phyloP scores from a whole-genome alignment of 1,139 yeast species.

The Taphrina betulina region DNA sequence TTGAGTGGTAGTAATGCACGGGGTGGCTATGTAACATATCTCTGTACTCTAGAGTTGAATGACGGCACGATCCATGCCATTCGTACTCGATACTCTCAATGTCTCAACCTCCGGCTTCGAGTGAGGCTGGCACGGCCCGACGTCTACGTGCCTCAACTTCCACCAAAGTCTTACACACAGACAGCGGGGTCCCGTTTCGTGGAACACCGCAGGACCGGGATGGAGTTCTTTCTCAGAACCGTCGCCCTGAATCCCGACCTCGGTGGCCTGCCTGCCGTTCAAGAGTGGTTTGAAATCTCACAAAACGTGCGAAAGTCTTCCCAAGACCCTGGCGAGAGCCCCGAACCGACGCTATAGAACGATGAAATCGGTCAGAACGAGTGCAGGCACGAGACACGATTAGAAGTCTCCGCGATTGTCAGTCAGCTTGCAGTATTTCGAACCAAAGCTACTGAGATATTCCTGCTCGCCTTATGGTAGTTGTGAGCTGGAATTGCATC shows the following conservation, averaged over 20 bases:
- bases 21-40: conserved; percentile 14
- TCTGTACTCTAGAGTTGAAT: neutral
- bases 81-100: conserved; percentile 14
- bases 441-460: too few relatives aligned
- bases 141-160: conserved; percentile 8
- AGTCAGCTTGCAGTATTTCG: too few relatives aligned
- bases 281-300: conserved; percentile 2
- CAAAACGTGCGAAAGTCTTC: neutral
- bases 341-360: too few relatives aligned
- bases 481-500: too few relatives aligned
- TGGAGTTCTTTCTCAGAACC: conserved; percentile 9
- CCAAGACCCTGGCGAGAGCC: too few relatives aligned
- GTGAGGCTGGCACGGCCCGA: neutral
- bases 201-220: conserved; percentile 11
- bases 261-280: neutral
- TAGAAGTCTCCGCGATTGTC: too few relatives aligned
- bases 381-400: neutral
- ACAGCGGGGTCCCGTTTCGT: conserved; percentile 2
- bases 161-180: conserved; percentile 17
- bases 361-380: too few relatives aligned
- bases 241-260: conserved; percentile 20
- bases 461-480: too few relatives aligned
- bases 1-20: neutral
- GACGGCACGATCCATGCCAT: conserved; percentile 3
- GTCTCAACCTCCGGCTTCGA: conserved; percentile 2